Base-by-base conservation (phyloP, 306 rosid genomes). In the Pyrus pyrifolia region DNA sequence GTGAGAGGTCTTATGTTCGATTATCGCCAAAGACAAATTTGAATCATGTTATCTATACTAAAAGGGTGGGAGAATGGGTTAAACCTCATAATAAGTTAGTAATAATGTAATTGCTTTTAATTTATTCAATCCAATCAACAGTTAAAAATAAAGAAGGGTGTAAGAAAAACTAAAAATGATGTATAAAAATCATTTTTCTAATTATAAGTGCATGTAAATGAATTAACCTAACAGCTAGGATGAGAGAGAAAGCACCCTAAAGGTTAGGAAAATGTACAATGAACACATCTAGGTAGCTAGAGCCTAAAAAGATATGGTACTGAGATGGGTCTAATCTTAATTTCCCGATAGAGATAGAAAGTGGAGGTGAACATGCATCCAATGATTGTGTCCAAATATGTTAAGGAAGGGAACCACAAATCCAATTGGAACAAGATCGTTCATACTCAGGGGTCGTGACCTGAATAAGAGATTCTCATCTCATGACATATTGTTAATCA, bases 341-440 rank as follows among this genome's bases (percentile, higher is more conserved):
- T 69, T 85, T 82, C 93, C 88, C 55, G 40, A 83, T 63, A 70
- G 69, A 75, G 88, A 79, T 63, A 74, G 42, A 76, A 88, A 82
- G 66, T n/a, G 70, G 58, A 64, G 70, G 72, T 49, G 76, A 72
- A 82, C 62, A 83, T 68, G 44, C 78, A 69, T 76, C 78, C 76
- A 85, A 81, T 87, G 94, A 84, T 79, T 85, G 86, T 83, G 76
- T 71, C 84, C 88, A 85, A 86, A 88, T 85, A 81, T 78, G 97
- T 75, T 42, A 91, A 89, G 27, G 81, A 82, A 83, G 85, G 70
- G 62, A 85, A 82, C 95, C 80, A 87, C 51, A 73, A 69, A 51
- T 46, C 25, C 5, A 31, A 42, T 46, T 60, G 19, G 58, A 42
- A 78, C 74, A 67, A 77, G 35, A 25, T 60, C 17, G 10, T 17